Evolutionary conservation across 2,329 filamentous ascomycete species (phyloP).

Genomic region (Aplosporella prunicola): DNA sequence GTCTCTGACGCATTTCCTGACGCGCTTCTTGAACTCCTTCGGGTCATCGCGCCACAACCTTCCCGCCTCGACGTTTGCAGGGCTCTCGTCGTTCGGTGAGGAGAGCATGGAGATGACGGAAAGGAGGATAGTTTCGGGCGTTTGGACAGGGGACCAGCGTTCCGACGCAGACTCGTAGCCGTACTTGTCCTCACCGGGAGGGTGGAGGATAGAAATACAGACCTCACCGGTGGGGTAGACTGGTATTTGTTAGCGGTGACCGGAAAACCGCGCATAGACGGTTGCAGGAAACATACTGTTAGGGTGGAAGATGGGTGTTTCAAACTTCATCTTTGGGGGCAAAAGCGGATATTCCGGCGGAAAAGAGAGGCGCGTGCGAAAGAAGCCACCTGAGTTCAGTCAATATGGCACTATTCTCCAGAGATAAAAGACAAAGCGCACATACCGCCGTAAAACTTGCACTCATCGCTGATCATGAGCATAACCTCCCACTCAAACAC

Average conservation of each 20-base stretch:
- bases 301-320: constrained; percentile 90
- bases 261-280: too few relatives aligned
- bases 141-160: constrained; percentile 94
- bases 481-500: constrained; percentile 98
- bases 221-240: constrained; percentile 88
- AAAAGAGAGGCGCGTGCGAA: constrained; percentile 89
- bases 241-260: constrained; percentile 36
- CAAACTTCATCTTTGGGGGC: constrained; percentile 91
- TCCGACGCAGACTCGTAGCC: constrained; percentile 96
- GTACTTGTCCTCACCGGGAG: constrained; percentile 93
- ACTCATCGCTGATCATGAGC: constrained; percentile 95
- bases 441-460: constrained; percentile 84
- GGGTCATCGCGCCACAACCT: constrained; percentile 90
- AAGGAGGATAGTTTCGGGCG: constrained; percentile 93
- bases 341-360: constrained; percentile 95
- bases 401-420: not conserved
- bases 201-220: constrained; percentile 96
- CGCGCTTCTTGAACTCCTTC: constrained; percentile 74
- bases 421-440: constrained; percentile 11
- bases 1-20: constrained; percentile 68
- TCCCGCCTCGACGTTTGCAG: constrained; percentile 90
- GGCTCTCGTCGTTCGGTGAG: constrained; percentile 93
- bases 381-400: constrained; percentile 61
- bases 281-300: constrained; percentile 55
- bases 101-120: constrained; percentile 98